Base-by-base conservation (phyloP, 1,284 basidiomycete genomes). In the Pseudozyma sp. region DNA sequence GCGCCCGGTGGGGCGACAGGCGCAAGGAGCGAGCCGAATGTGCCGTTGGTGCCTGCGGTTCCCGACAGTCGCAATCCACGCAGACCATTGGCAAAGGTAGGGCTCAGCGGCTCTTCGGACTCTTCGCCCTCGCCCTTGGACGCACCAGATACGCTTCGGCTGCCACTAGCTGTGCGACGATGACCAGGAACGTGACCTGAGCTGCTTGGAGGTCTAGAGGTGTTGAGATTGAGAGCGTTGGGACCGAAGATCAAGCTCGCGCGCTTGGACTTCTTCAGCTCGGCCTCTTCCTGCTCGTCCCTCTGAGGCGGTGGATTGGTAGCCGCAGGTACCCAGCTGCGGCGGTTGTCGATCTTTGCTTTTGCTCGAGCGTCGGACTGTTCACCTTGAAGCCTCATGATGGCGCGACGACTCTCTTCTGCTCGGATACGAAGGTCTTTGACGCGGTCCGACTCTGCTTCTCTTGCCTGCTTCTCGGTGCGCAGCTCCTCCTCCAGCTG, bases 361-460 rank as follows among this genome's bases (percentile, higher is more conserved):
- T 77, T 77, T 16, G 78, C 66, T 11, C 72, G 52, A 10, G 67
- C 71, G 37, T 74, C 67, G 17, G 68, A 66, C 52, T 81, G 79
- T 42, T 78, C 69, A 34, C 70, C 69, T 45, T 81, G 79, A 6
- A 82, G 67, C 8, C 79, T 56, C 80, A 82, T 82, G 66, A 82
- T 81, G 39, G 80, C 80, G 5, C 79, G 66, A 10, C 80, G 63
- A 42, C 72, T 74, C 50, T 82, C 80, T 40, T 82, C 80, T 30
- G 75, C 75, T n/a, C 78, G 65, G n/a, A 76, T 65, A 19, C 80
- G 71, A 40, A 82, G 68, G 43, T 81, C 79, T 33, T 79, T 79
- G 60, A 82, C 79, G 13, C 79, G 65, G 39, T 81, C 79, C 5
- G 77, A 74, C 10, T 80, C 80, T 24, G 56, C 71, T 56, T 78